phyloP scores from a whole-genome alignment of 257 asterid species.

The Nemophila menziesii region DNA sequence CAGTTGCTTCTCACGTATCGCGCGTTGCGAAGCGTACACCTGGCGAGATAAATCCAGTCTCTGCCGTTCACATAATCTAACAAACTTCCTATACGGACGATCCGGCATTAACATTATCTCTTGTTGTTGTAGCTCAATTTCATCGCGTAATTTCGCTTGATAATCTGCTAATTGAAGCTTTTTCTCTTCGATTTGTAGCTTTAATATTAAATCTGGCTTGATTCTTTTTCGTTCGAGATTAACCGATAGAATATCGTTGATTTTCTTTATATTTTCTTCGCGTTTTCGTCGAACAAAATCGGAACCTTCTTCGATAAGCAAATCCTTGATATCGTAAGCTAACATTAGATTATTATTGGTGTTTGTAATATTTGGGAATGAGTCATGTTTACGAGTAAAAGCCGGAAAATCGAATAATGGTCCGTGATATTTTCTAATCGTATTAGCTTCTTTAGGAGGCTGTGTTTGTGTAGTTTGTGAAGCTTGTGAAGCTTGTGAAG shows the following conservation, averaged over 20 bases:
- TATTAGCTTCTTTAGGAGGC: constrained; percentile 62
- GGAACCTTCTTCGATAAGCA: constrained; percentile 69
- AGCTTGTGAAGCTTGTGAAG: constrained; percentile 44
- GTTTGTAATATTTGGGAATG: constrained; percentile 66
- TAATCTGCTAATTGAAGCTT: constrained; percentile 84
- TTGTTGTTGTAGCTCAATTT: constrained; percentile 87
- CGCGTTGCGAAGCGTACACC: constrained; percentile 75
- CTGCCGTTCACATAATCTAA: constrained; percentile 91
- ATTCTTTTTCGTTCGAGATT: constrained; percentile 94
- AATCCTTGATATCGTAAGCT: constrained; percentile 81
- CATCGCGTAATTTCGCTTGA: constrained; percentile 86
- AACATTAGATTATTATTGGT: constrained; percentile 54
- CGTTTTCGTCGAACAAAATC: constrained; percentile 64
- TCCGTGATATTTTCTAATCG: constrained; percentile 85
- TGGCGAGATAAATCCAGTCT: constrained; percentile 95
- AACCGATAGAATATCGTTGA: constrained; percentile 70
- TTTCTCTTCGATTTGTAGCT: constrained; percentile 88
- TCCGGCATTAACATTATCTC: constrained; percentile 99
- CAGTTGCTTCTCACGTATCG: constrained; percentile 82
- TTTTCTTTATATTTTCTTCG: constrained; percentile 71
- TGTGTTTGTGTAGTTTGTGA: too few species aligned
- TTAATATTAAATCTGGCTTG: constrained; percentile 76
- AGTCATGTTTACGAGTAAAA: constrained; percentile 84
- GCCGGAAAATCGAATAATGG: constrained; percentile 95
- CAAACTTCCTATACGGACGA: constrained; percentile 87